Evolutionary conservation across 371 early-diverging fungal species (phyloP), one percentile per base, ranked within the genome.

Genomic region (Mortierella sp.): DNA sequence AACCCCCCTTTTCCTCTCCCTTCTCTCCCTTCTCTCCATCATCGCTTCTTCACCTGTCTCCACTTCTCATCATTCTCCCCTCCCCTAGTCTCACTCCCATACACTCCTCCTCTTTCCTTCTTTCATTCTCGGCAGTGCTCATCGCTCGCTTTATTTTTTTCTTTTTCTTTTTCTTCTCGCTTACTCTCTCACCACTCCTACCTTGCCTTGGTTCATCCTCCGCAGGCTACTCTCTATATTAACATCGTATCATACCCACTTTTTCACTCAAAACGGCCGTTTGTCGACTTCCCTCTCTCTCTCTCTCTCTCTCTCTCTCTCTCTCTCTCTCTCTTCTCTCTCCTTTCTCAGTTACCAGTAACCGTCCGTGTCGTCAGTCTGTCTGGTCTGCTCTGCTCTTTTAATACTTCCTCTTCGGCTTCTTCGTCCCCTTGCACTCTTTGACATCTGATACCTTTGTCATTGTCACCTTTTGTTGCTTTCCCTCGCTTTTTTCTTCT

Each of bases 31-130:
- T 21, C 8, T 63, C 73, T 3, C 65, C 44, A n/a, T 65, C 72
- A 38, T 63, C 80, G 65, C 50, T 34, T 65, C 47, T 48, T 68
- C 74, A 19, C 47, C 74, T 68, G 24, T 21, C 68, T 55, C 26
- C 28, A 4, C 28, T 34, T 31, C 28, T 28, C n/a, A 28, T 58
- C 58, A 2, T 68, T 21, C 4, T 14, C 19, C 2, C 38, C 38
- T 38, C 38, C 34, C 38, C 16, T 1, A 16, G 11, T 65, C 21
- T 65, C 38, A 31, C 34, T 63, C 34, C 28, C 63, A 63, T 34
- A n/a, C 45, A 19, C 26, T 31, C 63, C n/a, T n/a, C n/a, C n/a
- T n/a, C 28, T 28, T 24, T 31, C 52, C 31, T 38, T 26, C 7
- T 55, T 54, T 50, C 34, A 2, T 55, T 50, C 34, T 52, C 24